A percentile compares a stretch with the other conserved stretches of the same genome.
These are phyloP conservation scores for Talaromyces thailandensis DNA, from an alignment of 495 filamentous ascomycete species.

Conservation along the genomic window DNA sequence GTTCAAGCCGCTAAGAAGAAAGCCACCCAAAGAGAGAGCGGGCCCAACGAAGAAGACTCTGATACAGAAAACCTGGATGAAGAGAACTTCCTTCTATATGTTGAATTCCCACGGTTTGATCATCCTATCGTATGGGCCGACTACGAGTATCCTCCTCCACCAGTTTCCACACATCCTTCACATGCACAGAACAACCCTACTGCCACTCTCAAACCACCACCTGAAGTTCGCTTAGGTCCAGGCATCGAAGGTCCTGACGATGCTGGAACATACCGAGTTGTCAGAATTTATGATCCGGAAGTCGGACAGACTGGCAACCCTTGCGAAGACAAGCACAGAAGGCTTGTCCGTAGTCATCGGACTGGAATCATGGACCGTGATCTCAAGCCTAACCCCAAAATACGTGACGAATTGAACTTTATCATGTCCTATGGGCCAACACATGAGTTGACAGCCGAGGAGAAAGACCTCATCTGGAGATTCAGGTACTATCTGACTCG, in stretches of 20 bases:
- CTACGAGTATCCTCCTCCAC: constrained; percentile 79
- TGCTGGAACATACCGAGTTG: constrained; percentile 47
- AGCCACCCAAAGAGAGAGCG: constrained; percentile 10
- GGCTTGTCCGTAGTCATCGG: constrained; percentile 85
- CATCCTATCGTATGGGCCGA: constrained; percentile 94
- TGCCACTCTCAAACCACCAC: constrained; percentile 63
- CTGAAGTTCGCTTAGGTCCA: constrained; percentile 74
- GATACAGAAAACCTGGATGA: constrained; percentile 38
- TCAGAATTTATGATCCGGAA: constrained; percentile 90
- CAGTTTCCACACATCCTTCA: constrained; percentile 61
- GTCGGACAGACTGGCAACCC: constrained; percentile 83
- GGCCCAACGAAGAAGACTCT: constrained; percentile 20
- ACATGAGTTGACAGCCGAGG: constrained; percentile 73
- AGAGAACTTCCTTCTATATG: constrained; percentile 63
- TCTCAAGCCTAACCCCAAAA: constrained; percentile 92
- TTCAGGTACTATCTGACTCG: constrained; percentile 89
- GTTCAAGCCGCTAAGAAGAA: constrained; percentile 19
- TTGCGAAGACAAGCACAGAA: constrained; percentile 87
- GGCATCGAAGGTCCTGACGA: constrained; percentile 58
- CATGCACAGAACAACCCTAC: constrained; percentile 54
- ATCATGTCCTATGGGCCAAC: constrained; percentile 93
- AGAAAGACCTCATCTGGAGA: constrained; percentile 94
- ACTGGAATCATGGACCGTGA: constrained; percentile 89
- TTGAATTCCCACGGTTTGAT: constrained; percentile 92
- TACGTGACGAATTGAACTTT: constrained; percentile 81